These are phyloP conservation scores for Venturia aucupariae DNA, from an alignment of 2,329 filamentous ascomycete species.

Conservation along the genomic window DNA sequence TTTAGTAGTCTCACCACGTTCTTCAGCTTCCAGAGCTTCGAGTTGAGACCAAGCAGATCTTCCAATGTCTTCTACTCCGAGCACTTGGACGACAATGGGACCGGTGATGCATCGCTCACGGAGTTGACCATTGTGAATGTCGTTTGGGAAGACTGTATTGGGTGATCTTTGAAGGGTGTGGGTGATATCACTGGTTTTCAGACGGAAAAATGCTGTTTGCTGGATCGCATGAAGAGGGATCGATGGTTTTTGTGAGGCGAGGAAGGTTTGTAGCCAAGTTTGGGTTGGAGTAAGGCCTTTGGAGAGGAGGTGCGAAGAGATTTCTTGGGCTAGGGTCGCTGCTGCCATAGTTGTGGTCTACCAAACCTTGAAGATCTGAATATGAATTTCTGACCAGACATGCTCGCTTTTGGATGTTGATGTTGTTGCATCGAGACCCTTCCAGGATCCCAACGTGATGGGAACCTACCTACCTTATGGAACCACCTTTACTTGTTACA, in stretches of 20 bases:
- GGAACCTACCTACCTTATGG: too few species aligned
- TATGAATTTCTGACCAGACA: background rate
- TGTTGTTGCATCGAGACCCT: background rate
- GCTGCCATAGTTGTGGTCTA: constrained; percentile 11
- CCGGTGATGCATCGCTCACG: constrained; percentile 49
- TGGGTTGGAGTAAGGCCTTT: constrained; percentile 47
- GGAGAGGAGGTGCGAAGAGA: constrained; percentile 45
- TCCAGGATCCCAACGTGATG: background rate
- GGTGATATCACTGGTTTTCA: constrained; percentile 71
- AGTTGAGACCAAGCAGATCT: constrained; percentile 78
- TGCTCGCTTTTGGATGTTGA: background rate
- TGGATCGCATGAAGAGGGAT: constrained; percentile 62
- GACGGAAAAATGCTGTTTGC: constrained; percentile 70
- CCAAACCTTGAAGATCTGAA: too few species aligned
- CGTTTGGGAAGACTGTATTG: constrained; percentile 46
- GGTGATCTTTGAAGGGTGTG: constrained; percentile 39
- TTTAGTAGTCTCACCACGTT: constrained; percentile 62
- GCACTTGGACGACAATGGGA: constrained; percentile 67
- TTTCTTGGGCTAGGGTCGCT: constrained; percentile 20
- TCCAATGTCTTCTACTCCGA: constrained; percentile 78
- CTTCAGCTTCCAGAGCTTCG: constrained; percentile 65
- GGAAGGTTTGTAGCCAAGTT: constrained; percentile 56
- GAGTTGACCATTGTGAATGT: constrained; percentile 45
- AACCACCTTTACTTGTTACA: background rate
- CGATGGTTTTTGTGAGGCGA: constrained; percentile 43